Evolutionary conservation across 1,284 basidiomycete species (phyloP), one percentile per base, ranked within the genome.

Genomic region (Vanrija pseudolonga): DNA sequence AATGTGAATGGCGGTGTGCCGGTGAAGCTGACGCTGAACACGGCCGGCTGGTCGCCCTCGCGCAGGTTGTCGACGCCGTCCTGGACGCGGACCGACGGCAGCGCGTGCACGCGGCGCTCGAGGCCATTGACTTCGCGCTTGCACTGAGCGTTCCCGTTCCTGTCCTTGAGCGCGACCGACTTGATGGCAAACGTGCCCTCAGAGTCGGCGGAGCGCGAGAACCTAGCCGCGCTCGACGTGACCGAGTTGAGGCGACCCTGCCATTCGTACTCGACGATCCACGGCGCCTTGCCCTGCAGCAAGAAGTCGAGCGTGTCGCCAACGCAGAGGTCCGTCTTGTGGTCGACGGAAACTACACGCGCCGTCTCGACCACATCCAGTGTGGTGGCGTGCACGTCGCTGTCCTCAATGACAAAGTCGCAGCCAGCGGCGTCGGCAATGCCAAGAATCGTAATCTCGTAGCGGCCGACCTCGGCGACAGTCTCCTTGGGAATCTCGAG

Each of bases 1-100:
- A 98, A 98, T 1, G 92, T 88, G 77, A 96, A 98, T 0, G 95
- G 95, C 37, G 95, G 88, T 64, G 89, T 88, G 51, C 95, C 95
- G 44, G 85, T 80, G 57, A 98, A 83, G 11, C 83, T 85, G 76
- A 98, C 96, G 44, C 45, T 48, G 53, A 89, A 80, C 59, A 96
- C 94, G 71, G 95, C 90, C 9, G 93, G 92, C 79, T 94, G 88
- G 71, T 91, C 89, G 57, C 89, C 92, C 80, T 97, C 92, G 56
- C 91, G 85, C 48, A 97, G 88, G 68, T 91, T 85, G 73, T 95
- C 87, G 67, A 87, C 85, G 41, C 95, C 95, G 53, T 89, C 86
- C 8, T 86, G 86, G 44, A 98, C 89, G 64, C 86, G 85, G 3
- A 92, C 95, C 5, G 85, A 84, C 3, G 95, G 95, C 22, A 98